Conservation (phyloP, 1,284 basidiomycete species). For the Earliella scabrosa region DNA sequence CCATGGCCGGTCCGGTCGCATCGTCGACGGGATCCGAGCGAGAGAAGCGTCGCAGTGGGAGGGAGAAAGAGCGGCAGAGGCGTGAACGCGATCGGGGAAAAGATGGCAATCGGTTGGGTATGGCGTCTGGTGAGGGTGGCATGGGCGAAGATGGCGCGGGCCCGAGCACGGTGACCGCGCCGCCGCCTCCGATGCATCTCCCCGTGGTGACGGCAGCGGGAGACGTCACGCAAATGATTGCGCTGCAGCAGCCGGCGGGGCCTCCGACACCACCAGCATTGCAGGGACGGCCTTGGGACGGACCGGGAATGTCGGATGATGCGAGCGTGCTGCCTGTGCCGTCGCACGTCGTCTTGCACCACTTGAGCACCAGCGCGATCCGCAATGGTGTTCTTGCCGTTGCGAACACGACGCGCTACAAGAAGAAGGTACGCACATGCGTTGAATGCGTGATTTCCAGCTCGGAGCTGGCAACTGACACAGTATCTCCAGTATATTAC, state of each 20-base stretch:
- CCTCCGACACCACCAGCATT: conserved; percentile 18
- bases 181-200: conserved; percentile 29
- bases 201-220: conserved; percentile 49
- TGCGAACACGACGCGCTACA: conserved; percentile 91
- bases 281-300: conserved; percentile 35
- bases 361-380: conserved; percentile 95
- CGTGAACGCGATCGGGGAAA: conserved; percentile 26
- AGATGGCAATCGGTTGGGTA: conserved; percentile 31
- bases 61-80: conserved; percentile 26
- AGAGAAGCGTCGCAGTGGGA: conserved; percentile 20
- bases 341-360: conserved; percentile 94
- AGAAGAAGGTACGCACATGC: conserved; percentile 75
- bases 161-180: conserved; percentile 7
- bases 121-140: conserved; percentile 26
- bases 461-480: conserved; percentile 10
- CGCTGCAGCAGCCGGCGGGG: conserved; percentile 18
- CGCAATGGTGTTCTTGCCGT: conserved; percentile 94
- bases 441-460: too few relatives aligned
- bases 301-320: conserved; percentile 75
- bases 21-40: conserved; percentile 20
- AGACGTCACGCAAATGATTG: conserved; percentile 37
- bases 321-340: conserved; percentile 93
- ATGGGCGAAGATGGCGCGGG: conserved; percentile 13
- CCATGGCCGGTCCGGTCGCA: conserved; percentile 24
- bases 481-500: conserved; percentile 57